Conservation (phyloP, 768 basidiomycete species). For the Auriscalpium orientale region DNA sequence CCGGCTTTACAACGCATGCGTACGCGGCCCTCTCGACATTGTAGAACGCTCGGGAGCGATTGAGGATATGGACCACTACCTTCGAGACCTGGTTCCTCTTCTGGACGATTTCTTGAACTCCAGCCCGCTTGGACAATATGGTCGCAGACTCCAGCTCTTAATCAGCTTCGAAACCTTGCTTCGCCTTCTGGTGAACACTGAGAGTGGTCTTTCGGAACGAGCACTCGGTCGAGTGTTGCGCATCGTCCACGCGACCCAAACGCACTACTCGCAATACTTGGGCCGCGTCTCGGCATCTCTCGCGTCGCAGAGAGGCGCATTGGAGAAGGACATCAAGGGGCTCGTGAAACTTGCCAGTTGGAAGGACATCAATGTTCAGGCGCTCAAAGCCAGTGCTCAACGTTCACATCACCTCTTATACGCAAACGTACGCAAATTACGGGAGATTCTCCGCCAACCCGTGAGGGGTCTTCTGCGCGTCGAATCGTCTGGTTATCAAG, state of each 20-base stretch:
- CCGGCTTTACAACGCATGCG: conserved; percentile 70
- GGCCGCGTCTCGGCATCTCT: conserved; percentile 41
- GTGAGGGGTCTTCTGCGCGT: conserved; percentile 31
- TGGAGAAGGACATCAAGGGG: conserved; percentile 77
- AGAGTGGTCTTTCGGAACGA: conserved; percentile 25
- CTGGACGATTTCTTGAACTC: conserved; percentile 71
- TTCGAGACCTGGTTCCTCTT: conserved; percentile 63
- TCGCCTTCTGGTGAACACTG: conserved; percentile 23
- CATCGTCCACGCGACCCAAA: conserved; percentile 53
- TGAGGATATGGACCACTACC: conserved; percentile 39
- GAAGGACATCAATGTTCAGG: conserved; percentile 95
- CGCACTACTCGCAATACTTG: conserved; percentile 59
- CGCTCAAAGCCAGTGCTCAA: conserved; percentile 85
- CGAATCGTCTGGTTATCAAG: no score
- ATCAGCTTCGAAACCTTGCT: conserved; percentile 56
- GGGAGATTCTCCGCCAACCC: conserved; percentile 80
- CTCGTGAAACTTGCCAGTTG: conserved; percentile 96
- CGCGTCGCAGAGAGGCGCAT: conserved; percentile 39
- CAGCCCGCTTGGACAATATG: conserved; percentile 81
- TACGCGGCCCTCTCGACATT: conserved; percentile 54
- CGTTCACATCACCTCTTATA: conserved; percentile 87
- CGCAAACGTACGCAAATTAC: conserved; percentile 85
- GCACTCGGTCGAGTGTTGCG: conserved; percentile 43
- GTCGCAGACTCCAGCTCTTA: conserved; percentile 58
- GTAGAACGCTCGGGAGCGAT: conserved; percentile 30